A percentile compares a stretch with the other conserved stretches of the same genome.
phyloP scores from a whole-genome alignment of 179 eudicot genomes.

The Monotropa hypopitys region DNA sequence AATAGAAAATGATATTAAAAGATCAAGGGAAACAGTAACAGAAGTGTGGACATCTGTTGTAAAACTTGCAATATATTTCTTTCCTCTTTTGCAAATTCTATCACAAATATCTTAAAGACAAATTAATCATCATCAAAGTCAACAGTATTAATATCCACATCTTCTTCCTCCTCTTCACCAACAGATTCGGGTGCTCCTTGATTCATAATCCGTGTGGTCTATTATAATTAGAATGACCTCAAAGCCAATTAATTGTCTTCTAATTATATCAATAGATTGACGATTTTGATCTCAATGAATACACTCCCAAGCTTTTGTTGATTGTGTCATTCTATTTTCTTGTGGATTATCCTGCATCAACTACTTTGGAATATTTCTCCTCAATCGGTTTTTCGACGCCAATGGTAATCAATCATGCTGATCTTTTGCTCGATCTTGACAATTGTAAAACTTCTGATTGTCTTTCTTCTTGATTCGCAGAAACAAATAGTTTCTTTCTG shows the following conservation, averaged over 20 bases:
- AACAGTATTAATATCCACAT: no score
- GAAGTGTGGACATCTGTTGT: background rate
- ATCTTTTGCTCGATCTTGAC: conserved; percentile 61
- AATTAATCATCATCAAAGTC: no score
- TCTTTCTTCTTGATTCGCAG: background rate
- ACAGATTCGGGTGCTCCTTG: no score
- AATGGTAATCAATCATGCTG: conserved; percentile 53
- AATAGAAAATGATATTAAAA: background rate
- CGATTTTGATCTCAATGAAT: background rate
- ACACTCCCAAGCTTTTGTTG: background rate
- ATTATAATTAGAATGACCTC: background rate
- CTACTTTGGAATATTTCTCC: conserved; percentile 49
- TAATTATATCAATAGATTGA: background rate
- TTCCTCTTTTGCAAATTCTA: no score
- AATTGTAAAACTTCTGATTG: conserved; percentile 24
- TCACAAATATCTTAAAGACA: no score
- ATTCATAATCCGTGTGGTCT: background rate
- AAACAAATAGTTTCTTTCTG: background rate
- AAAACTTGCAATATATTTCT: no score
- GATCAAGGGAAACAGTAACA: background rate
- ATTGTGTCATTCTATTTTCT: background rate
- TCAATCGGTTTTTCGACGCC: conserved; percentile 46
- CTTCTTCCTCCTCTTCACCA: no score
- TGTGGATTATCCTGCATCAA: conserved; percentile 21
- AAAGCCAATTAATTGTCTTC: background rate